A percentile compares a stretch with the other conserved stretches of the same genome.
Evolutionary conservation across 2,329 filamentous ascomycete genomes (phyloP).

Genomic region (Colletotrichum trifolii): DNA sequence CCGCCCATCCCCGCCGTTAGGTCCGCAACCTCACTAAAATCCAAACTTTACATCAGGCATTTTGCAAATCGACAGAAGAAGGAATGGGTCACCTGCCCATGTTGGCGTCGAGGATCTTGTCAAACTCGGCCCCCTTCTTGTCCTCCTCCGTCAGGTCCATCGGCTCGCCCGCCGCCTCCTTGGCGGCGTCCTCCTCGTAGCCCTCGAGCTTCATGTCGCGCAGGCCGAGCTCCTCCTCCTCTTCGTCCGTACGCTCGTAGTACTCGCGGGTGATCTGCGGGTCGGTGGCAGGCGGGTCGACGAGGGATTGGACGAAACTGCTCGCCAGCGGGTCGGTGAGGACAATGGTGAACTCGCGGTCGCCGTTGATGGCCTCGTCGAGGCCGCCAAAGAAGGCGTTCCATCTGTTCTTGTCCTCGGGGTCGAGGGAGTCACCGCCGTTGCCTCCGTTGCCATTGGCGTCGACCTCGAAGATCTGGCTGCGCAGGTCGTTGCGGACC

Average conservation of each 20-base stretch:
- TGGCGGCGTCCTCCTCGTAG: slow-evolving; percentile 72
- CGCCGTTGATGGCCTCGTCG: slow-evolving; percentile 81
- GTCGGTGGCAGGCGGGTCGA: slow-evolving; percentile 76
- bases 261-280: slow-evolving; percentile 83
- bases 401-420: slow-evolving; percentile 78
- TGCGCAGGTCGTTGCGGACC: slow-evolving; percentile 88
- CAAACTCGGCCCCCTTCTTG: slow-evolving; percentile 35
- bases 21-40: background rate
- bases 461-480: slow-evolving; percentile 84
- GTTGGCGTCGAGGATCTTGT: slow-evolving; percentile 36
- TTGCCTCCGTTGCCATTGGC: slow-evolving; percentile 70
- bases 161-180: slow-evolving; percentile 18
- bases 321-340: slow-evolving; percentile 90
- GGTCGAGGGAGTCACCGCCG: slow-evolving; percentile 82
- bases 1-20: background rate
- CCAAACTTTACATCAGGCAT: background rate
- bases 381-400: slow-evolving; percentile 82
- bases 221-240: slow-evolving; percentile 92
- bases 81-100: slow-evolving; percentile 22
- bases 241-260: slow-evolving; percentile 88
- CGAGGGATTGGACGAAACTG: slow-evolving; percentile 93
- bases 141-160: slow-evolving; percentile 27
- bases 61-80: no score
- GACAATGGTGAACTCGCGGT: slow-evolving; percentile 83
- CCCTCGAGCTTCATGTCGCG: slow-evolving; percentile 93